phyloP scores from a whole-genome alignment of 176 grass and related monocot genomes.

The Carex littledalei region DNA sequence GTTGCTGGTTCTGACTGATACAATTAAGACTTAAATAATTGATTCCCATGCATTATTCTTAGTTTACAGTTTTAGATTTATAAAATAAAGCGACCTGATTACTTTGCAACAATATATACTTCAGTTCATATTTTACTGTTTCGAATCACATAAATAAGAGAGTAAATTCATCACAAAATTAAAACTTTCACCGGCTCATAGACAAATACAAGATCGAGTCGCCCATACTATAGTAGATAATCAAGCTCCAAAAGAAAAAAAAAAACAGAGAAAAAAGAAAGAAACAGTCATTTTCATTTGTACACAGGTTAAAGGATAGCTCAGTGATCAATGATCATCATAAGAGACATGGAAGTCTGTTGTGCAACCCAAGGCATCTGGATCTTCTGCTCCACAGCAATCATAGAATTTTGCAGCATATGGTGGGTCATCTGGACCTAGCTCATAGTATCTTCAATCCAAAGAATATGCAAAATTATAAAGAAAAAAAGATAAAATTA shows the following conservation, averaged over 20 bases:
- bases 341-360: constrained; percentile 66
- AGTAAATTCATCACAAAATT: background rate
- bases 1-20: background rate
- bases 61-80: background rate
- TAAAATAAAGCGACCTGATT: background rate
- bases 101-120: background rate
- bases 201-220: background rate
- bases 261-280: background rate
- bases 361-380: constrained; percentile 51
- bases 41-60: background rate
- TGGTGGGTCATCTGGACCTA: constrained; percentile 59
- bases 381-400: constrained; percentile 88
- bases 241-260: background rate
- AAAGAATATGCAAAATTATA: background rate
- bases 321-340: constrained; percentile 37
- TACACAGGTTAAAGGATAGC: background rate
- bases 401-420: constrained; percentile 85
- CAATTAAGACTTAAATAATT: background rate
- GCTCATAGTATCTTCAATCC: constrained; percentile 63
- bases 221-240: background rate
- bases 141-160: background rate
- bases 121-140: background rate
- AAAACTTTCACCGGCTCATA: background rate
- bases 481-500: background rate
- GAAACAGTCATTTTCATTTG: background rate